phyloP scores from a whole-genome alignment of 495 filamentous ascomycete genomes.

The Tetracladium setigerum region DNA sequence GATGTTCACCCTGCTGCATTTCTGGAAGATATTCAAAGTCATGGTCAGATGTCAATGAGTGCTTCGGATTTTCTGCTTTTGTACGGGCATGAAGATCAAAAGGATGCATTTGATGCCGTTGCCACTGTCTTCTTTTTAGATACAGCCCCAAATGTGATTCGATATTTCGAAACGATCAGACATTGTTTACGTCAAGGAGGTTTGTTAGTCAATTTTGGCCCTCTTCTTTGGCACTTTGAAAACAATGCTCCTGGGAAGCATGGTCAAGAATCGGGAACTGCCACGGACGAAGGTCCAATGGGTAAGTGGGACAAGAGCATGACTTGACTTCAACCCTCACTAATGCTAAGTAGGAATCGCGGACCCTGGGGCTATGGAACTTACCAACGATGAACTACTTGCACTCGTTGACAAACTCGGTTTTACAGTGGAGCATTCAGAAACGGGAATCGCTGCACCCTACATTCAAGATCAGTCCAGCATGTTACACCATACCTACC shows the following conservation, averaged over 20 bases:
- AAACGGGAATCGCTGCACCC: slow-evolving; percentile 49
- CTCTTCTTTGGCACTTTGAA: slow-evolving; percentile 86
- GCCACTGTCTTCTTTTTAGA: slow-evolving; percentile 93
- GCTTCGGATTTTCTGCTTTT: slow-evolving; percentile 75
- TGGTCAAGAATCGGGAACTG: slow-evolving; percentile 12
- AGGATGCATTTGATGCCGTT: slow-evolving; percentile 67
- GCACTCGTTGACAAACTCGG: slow-evolving; percentile 66
- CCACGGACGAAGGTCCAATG: background rate
- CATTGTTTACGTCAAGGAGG: slow-evolving; percentile 74
- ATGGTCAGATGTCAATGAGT: slow-evolving; percentile 74
- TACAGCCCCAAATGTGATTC: slow-evolving; percentile 86
- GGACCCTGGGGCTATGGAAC: slow-evolving; percentile 77
- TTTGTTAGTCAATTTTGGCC: slow-evolving; percentile 82
- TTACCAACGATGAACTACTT: slow-evolving; percentile 82
- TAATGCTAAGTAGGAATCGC: slow-evolving; percentile 45
- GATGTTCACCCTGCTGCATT: slow-evolving; percentile 61
- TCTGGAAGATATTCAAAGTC: slow-evolving; percentile 9
- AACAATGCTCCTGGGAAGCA: slow-evolving; percentile 39
- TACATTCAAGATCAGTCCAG: slow-evolving; percentile 80
- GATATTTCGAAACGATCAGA: slow-evolving; percentile 75
- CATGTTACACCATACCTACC: slow-evolving; percentile 78
- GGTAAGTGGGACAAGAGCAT: slow-evolving; percentile 2
- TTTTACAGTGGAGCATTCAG: slow-evolving; percentile 60
- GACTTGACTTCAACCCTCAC: background rate
- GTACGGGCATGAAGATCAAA: slow-evolving; percentile 54